phyloP scores from a whole-genome alignment of 2,329 filamentous ascomycete species.

The Penicillium nordicum region DNA sequence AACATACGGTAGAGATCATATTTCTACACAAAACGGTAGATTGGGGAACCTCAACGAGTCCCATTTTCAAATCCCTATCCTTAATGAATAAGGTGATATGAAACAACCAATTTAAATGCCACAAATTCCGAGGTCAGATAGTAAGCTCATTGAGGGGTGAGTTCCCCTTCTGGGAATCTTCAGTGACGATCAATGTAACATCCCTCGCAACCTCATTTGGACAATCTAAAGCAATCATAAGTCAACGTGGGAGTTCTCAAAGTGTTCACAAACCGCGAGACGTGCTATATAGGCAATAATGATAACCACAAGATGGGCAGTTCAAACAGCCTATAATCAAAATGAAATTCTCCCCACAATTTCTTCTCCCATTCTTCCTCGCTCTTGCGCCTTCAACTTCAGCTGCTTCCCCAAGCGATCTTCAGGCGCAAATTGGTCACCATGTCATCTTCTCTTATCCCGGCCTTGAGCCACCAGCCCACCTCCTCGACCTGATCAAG shows the following conservation, averaged over 20 bases:
- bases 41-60: neutral
- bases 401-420: neutral
- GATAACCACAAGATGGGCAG: neutral
- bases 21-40: no score
- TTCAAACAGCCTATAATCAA: neutral
- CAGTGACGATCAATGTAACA: conserved; percentile 14
- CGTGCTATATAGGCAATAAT: neutral
- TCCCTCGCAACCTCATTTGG: neutral
- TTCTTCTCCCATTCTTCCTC: conserved; percentile 4
- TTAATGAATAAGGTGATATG: neutral
- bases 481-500: conserved; percentile 25
- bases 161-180: neutral
- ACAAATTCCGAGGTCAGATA: neutral
- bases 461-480: conserved; percentile 23
- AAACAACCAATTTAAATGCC: neutral
- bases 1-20: neutral
- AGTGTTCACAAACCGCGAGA: neutral
- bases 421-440: conserved; percentile 19
- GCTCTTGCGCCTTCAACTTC: neutral
- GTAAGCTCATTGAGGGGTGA: conserved; percentile 2
- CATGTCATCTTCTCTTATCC: conserved; percentile 36
- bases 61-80: neutral
- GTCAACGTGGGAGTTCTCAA: neutral
- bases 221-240: neutral
- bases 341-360: conserved; percentile 4